Evolutionary conservation across 2,329 filamentous ascomycete species (phyloP).

Genomic region (Ophiognomonia clavigignenti-juglandacearum): DNA sequence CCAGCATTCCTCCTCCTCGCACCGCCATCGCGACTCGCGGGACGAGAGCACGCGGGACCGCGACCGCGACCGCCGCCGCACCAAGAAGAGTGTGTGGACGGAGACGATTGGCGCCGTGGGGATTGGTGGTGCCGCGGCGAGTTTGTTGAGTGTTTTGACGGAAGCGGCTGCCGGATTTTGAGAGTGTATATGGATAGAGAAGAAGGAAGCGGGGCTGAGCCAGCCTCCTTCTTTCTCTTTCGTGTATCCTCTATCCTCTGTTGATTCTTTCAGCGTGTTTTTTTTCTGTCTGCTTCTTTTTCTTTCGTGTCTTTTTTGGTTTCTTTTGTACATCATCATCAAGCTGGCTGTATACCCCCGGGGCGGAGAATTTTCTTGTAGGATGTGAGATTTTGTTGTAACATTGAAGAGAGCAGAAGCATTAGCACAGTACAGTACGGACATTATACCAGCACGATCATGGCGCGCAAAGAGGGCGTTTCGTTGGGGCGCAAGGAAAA

Average conservation of each 20-base stretch:
- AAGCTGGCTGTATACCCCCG: neutral
- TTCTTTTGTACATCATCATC: neutral
- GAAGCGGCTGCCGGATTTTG: constrained; percentile 44
- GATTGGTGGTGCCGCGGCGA: constrained; percentile 56
- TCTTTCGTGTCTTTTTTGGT: neutral
- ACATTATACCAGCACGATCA: neutral
- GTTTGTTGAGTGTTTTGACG: constrained; percentile 51
- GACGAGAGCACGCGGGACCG: constrained; percentile 30
- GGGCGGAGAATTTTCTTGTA: too few species aligned
- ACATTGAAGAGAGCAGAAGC: too few species aligned
- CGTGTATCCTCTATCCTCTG: too few species aligned
- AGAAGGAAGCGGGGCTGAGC: neutral
- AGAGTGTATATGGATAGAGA: too few species aligned
- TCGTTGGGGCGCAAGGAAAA: too few species aligned
- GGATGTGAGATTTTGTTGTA: neutral
- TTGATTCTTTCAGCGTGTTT: neutral
- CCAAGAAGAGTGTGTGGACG: constrained; percentile 43
- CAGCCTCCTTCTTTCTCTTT: too few species aligned
- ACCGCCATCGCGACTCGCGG: constrained; percentile 28
- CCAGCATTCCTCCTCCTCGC: constrained; percentile 11
- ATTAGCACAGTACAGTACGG: too few species aligned
- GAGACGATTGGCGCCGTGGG: constrained; percentile 54
- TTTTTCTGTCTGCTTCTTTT: neutral
- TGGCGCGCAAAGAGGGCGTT: neutral
- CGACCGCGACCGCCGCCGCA: constrained; percentile 26